Base-by-base conservation (phyloP, 495 filamentous ascomycete genomes). In the Terfezia claveryi region DNA sequence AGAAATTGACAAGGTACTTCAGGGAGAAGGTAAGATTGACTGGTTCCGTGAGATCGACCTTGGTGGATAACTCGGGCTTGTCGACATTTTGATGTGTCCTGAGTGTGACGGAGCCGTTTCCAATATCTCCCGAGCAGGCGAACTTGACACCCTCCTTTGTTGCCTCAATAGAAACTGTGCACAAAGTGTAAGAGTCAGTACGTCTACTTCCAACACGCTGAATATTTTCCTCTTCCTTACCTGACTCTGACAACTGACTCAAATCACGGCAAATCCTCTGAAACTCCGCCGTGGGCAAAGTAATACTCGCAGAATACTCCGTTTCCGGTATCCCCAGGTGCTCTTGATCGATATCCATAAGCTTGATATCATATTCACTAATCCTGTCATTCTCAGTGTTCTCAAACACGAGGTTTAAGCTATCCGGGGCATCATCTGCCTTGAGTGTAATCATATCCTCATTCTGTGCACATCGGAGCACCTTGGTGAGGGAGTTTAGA, bases 311-410 rank as follows among this genome's bases (percentile, higher is more conserved):
- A 44, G 85, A 82, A 65, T 99, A 99, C 62, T 96, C 91, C 11
- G 92, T 99, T 59, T 96, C 92, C 32, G 91, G 91, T 66, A 99
- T 99, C 49, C 91, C 91, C 71, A 99, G 70, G 69, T 99, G 91
- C 73, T 99, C 91, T 71, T 99, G 91, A 71, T 99, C 91, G 68
- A 99, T 95, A 69, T 99, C 91, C 92, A 99, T 99, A 59, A 99
- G 77, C 79, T 99, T 99, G 72, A 99, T 82, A 70, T 99, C 91
- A 69, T 96, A 99, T 71, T 96, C 91, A 73, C 84, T 91, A 57
- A 96, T 76, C 52, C 91, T 73, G 68, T 99, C 91, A 60, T 78
- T 85, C 68, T 84, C 83, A 57, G 78, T 73, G 71, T 79, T 88
- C 80, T 99, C 91, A 67, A 99, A 96, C 59, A 89, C 79, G 57